phyloP scores from a whole-genome alignment of 768 basidiomycete species.

The Collybiopsis luxurians region DNA sequence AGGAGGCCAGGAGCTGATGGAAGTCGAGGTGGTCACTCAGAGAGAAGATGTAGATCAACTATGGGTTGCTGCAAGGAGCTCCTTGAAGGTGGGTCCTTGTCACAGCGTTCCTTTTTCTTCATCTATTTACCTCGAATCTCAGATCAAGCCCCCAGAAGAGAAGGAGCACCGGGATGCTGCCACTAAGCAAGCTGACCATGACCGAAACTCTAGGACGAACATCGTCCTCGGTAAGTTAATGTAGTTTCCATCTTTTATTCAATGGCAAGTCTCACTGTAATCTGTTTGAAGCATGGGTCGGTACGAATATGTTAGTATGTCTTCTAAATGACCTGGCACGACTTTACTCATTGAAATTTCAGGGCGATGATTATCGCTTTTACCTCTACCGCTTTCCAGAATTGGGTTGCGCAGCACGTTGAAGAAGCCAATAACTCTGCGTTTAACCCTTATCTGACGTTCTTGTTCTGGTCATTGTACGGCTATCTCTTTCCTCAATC shows the following conservation, averaged over 20 bases:
- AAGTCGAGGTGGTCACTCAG: slow-evolving; percentile 79
- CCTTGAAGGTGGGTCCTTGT: slow-evolving; percentile 45
- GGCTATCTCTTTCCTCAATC: slow-evolving; percentile 16
- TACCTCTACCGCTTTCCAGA: slow-evolving; percentile 72
- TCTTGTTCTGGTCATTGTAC: slow-evolving; percentile 67
- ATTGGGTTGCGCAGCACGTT: slow-evolving; percentile 67
- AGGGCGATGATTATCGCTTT: slow-evolving; percentile 73
- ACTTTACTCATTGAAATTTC: no score
- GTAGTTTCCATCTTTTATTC: no score
- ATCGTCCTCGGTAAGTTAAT: slow-evolving; percentile 50
- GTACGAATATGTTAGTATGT: slow-evolving; percentile 76
- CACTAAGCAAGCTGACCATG: slow-evolving; percentile 87
- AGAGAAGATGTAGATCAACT: slow-evolving; percentile 87
- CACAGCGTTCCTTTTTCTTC: background rate
- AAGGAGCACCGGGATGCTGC: slow-evolving; percentile 83
- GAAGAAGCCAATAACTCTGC: slow-evolving; percentile 43
- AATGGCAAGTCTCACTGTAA: no score
- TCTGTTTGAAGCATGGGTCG: slow-evolving; percentile 58
- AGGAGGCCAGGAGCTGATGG: slow-evolving; percentile 83
- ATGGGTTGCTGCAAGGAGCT: slow-evolving; percentile 73
- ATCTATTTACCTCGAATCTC: background rate
- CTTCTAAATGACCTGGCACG: no score
- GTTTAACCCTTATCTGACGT: slow-evolving; percentile 88
- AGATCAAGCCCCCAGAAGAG: slow-evolving; percentile 56
- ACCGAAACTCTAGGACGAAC: slow-evolving; percentile 81